phyloP scores from a whole-genome alignment of 208 protist genomes.

The Porcisia deanei region DNA sequence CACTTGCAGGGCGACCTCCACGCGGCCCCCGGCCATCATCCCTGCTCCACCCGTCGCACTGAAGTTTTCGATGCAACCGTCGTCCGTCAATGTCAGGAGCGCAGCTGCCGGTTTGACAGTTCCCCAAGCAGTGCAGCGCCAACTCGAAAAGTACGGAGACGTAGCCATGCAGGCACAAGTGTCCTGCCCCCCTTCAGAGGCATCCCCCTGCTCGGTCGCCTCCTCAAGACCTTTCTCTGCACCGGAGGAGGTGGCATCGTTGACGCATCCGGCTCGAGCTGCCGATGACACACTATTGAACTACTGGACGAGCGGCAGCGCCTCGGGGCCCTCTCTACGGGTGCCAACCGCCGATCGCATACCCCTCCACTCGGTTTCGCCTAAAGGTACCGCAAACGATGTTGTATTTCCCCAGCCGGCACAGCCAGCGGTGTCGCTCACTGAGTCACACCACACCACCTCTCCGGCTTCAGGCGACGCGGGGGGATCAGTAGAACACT shows the following conservation, averaged over 20 bases:
- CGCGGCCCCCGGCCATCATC: background rate
- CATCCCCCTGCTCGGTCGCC: background rate
- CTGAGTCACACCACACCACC: background rate
- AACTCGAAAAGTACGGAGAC: background rate
- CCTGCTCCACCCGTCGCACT: background rate
- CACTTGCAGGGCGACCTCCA: background rate
- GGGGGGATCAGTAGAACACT: background rate
- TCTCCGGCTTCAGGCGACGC: background rate
- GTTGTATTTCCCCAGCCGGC: too few relatives aligned
- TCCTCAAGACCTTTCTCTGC: background rate
- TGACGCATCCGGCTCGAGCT: too few relatives aligned
- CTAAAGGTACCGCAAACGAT: background rate
- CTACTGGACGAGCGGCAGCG: background rate
- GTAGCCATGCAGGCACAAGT: background rate
- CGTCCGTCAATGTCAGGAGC: background rate
- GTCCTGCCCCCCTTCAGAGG: background rate
- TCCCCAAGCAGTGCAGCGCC: background rate
- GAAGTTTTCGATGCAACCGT: background rate
- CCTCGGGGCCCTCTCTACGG: background rate
- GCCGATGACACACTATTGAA: background rate
- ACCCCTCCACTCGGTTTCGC: background rate
- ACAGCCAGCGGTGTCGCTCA: background rate
- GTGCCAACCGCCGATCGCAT: too few relatives aligned
- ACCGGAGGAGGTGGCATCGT: background rate
- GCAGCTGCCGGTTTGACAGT: background rate